Evolutionary conservation across 176 grass and related monocot genomes (phyloP).

Genomic region (Phoenix dactylifera): DNA sequence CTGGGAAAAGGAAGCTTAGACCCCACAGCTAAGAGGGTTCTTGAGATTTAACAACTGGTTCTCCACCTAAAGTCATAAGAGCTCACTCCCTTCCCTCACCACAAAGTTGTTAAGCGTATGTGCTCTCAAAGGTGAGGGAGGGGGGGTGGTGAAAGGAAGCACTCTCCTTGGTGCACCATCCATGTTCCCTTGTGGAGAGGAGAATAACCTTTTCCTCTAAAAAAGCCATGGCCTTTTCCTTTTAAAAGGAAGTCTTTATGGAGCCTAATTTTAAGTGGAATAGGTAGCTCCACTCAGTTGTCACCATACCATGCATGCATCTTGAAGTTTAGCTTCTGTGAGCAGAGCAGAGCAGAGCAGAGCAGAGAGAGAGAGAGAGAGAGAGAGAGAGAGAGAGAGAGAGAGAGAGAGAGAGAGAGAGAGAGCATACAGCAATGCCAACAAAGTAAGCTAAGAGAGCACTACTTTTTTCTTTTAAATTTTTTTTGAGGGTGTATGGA

Average conservation of each 20-base stretch:
- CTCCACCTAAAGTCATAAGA: no score
- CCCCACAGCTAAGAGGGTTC: background rate
- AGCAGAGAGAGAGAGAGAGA: no score
- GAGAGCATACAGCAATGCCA: no score
- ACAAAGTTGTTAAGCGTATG: background rate
- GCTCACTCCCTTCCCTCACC: background rate
- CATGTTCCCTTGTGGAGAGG: constrained; percentile 4
- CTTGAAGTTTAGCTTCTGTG: no score
- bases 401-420: no score
- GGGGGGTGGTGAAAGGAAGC: background rate
- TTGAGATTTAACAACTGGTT: no score
- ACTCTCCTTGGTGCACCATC: background rate
- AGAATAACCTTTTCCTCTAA: background rate
- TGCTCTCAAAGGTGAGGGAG: background rate
- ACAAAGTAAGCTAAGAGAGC: no score
- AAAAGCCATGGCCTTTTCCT: background rate
- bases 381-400: no score
- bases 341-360: no score
- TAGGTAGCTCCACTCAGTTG: background rate
- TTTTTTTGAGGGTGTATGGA: no score
- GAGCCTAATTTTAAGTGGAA: background rate
- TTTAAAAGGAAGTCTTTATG: constrained; percentile 4
- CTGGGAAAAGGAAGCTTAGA: background rate
- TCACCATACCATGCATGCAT: background rate
- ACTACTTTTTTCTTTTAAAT: no score